Conservation (phyloP, 2,329 filamentous ascomycete species). For the Ascochyta pisi region DNA sequence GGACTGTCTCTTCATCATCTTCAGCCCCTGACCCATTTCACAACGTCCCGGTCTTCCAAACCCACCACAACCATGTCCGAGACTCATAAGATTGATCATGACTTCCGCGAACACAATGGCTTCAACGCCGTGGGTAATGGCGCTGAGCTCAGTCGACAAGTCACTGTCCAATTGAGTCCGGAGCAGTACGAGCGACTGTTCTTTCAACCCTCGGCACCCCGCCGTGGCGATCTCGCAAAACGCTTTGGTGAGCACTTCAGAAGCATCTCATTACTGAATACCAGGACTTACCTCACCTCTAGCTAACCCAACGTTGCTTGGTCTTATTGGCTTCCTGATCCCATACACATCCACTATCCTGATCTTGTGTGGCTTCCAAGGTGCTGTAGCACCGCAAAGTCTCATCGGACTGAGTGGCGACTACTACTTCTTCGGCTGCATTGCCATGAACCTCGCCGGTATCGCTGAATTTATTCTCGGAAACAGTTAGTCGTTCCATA, state of each 20-base stretch:
- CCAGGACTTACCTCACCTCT: neutral
- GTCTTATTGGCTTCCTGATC: constrained; percentile 27
- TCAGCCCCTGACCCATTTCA: neutral
- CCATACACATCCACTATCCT: constrained; percentile 31
- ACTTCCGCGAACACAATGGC: constrained; percentile 25
- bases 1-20: neutral
- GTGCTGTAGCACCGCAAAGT: constrained; percentile 26
- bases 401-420: constrained; percentile 29
- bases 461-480: constrained; percentile 31
- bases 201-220: constrained; percentile 31
- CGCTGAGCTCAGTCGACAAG: constrained; percentile 25
- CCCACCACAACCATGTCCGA: constrained; percentile 20
- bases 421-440: constrained; percentile 32
- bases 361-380: constrained; percentile 30
- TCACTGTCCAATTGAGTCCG: constrained; percentile 26
- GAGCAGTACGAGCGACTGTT: constrained; percentile 35
- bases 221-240: constrained; percentile 30
- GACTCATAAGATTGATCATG: constrained; percentile 20
- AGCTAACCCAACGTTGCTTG: constrained; percentile 31
- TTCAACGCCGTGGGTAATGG: constrained; percentile 13
- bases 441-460: constrained; percentile 30
- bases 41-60: neutral
- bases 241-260: constrained; percentile 19
- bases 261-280: too few species aligned
- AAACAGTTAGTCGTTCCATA: constrained; percentile 18